Conservation (phyloP, 2,329 filamentous ascomycete genomes). For the Alternaria tenuissima region DNA sequence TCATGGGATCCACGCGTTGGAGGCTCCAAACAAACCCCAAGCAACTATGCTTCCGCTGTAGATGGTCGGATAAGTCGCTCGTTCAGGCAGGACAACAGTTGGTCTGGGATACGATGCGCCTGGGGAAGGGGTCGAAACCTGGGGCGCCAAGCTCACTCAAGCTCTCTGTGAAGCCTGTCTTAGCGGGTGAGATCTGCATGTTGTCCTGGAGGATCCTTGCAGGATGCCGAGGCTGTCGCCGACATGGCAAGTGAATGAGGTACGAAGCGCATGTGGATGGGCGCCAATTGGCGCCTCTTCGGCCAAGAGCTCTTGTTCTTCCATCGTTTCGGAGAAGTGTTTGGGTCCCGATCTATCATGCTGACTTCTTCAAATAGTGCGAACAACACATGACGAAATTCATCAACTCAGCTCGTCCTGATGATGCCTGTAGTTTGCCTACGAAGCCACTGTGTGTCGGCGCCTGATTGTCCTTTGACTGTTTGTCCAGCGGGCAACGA, state of each 20-base stretch:
- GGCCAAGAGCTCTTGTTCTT: slow-evolving; percentile 20
- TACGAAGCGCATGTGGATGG: slow-evolving; percentile 24
- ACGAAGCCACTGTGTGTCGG: slow-evolving; percentile 21
- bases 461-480: slow-evolving; percentile 15
- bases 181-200: slow-evolving; percentile 33
- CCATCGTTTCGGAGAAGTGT: slow-evolving; percentile 8
- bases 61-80: slow-evolving; percentile 25
- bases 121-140: slow-evolving; percentile 38
- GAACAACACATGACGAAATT: slow-evolving; percentile 27
- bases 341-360: slow-evolving; percentile 32
- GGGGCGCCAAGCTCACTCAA: slow-evolving; percentile 44
- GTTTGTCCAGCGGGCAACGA: slow-evolving; percentile 13
- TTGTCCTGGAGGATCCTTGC: slow-evolving; percentile 31
- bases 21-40: slow-evolving; percentile 9
- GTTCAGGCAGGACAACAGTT: slow-evolving; percentile 39
- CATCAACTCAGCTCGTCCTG: slow-evolving; percentile 23
- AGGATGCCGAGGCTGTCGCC: slow-evolving; percentile 28
- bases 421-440: slow-evolving; percentile 15
- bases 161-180: slow-evolving; percentile 27
- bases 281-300: slow-evolving; percentile 26
- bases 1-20: slow-evolving; percentile 2
- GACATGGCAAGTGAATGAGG: slow-evolving; percentile 34
- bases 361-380: slow-evolving; percentile 21
- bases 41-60: slow-evolving; percentile 16
- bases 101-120: slow-evolving; percentile 37